Evolutionary conservation across 495 filamentous ascomycete species (phyloP).

Genomic region (Neurospora cerealis): DNA sequence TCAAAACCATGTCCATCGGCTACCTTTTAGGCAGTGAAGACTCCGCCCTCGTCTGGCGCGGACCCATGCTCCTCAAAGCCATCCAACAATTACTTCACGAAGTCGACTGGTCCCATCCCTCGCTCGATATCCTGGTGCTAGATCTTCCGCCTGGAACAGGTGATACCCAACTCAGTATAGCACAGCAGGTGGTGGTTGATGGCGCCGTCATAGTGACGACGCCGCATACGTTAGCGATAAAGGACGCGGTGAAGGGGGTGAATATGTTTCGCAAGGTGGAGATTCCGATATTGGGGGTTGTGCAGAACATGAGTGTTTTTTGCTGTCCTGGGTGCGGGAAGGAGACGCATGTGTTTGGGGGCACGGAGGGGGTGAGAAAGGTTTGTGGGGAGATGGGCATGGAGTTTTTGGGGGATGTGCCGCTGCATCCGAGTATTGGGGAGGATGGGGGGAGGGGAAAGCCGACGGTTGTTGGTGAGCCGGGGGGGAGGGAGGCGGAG

Average conservation of each 20-base stretch:
- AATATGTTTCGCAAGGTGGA: conserved; percentile 84
- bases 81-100: conserved; percentile 90
- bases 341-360: conserved; percentile 72
- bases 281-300: conserved; percentile 71
- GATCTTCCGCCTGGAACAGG: conserved; percentile 93
- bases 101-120: conserved; percentile 69
- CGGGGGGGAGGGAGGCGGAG: conserved; percentile 54
- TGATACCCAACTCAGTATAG: conserved; percentile 86
- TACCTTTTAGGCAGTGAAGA: conserved; percentile 72
- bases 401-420: conserved; percentile 77
- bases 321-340: conserved; percentile 66
- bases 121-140: conserved; percentile 69
- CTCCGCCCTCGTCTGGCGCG: conserved; percentile 83
- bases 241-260: conserved; percentile 81
- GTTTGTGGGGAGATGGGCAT: conserved; percentile 35
- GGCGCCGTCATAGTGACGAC: conserved; percentile 84
- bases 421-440: conserved; percentile 77
- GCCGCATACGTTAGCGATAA: conserved; percentile 81
- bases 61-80: conserved; percentile 96
- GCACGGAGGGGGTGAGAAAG: conserved; percentile 33
- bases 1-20: conserved; percentile 98
- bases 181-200: conserved; percentile 79
- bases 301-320: conserved; percentile 92
- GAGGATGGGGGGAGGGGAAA: conserved; percentile 81
- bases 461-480: conserved; percentile 84